Percentiles rank a stretch among this genome's conserved stretches.
These are phyloP conservation scores for Candida boidinii DNA, from an alignment of 805 yeast species.

Conservation along the genomic window DNA sequence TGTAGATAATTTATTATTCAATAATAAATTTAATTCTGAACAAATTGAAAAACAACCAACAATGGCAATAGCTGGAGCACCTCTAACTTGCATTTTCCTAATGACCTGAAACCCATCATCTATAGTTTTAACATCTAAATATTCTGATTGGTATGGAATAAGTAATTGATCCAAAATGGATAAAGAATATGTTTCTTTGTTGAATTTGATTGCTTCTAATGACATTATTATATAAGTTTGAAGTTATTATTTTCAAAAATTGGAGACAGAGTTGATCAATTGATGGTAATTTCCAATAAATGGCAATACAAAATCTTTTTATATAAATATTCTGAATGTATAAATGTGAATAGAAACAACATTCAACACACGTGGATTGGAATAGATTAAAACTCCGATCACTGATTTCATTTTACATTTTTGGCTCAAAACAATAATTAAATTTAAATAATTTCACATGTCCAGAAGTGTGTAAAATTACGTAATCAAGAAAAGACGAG, in stretches of 20 bases:
- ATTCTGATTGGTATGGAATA: constrained; percentile 72
- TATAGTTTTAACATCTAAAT: constrained; percentile 51
- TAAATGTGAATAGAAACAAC: no score
- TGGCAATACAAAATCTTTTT: no score
- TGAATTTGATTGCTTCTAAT: constrained; percentile 63
- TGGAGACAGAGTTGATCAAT: no score
- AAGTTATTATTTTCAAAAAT: background rate
- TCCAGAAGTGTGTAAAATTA: no score
- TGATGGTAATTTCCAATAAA: no score
- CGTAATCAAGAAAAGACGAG: no score
- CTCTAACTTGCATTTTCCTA: constrained; percentile 87
- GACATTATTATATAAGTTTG: constrained; percentile 17
- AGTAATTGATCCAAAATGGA: constrained; percentile 71
- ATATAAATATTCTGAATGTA: no score
- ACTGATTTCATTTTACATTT: no score
- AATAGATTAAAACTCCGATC: no score
- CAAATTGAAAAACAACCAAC: constrained; percentile 83
- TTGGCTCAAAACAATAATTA: no score
- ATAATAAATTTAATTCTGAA: constrained; percentile 45
- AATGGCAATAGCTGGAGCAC: constrained; percentile 97
- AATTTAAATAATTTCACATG: no score
- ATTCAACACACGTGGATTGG: no score
- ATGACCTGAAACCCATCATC: constrained; percentile 78
- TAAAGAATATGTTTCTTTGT: constrained; percentile 35
- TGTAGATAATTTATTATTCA: constrained; percentile 19